Conservation (phyloP, 495 filamentous ascomycete genomes). For the Neurospora sp. region DNA sequence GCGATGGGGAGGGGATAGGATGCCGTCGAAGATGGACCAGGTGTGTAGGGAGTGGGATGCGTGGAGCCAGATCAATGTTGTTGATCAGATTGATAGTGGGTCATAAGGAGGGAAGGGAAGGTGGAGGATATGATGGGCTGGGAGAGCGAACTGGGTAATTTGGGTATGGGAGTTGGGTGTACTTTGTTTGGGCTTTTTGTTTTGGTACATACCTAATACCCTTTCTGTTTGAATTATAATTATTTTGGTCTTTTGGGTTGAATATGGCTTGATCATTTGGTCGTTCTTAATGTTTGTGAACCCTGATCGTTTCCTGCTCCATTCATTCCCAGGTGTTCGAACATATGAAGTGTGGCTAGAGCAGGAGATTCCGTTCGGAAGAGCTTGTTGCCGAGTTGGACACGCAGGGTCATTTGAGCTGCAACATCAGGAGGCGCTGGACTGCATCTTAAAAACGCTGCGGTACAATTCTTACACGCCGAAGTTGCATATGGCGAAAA, state of each 20-base stretch:
- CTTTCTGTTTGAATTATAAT: not conserved
- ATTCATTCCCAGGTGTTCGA: not conserved
- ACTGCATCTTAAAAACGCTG: not conserved
- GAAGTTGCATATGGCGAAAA: not conserved
- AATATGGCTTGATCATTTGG: not conserved
- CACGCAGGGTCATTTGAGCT: not conserved
- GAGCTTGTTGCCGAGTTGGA: not conserved
- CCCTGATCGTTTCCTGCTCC: not conserved
- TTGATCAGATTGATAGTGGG: conserved; percentile 49
- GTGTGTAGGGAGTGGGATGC: conserved; percentile 42
- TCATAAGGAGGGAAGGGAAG: conserved; percentile 17
- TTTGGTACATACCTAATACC: not conserved
- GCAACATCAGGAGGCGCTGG: no score
- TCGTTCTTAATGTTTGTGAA: not conserved
- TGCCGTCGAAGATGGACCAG: conserved; percentile 30
- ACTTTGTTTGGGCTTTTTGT: not conserved
- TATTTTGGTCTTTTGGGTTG: not conserved
- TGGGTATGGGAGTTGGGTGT: not conserved
- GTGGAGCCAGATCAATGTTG: conserved; percentile 34
- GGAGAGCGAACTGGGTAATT: no score
- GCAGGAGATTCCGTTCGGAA: not conserved
- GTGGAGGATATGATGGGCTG: not conserved
- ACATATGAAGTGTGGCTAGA: not conserved
- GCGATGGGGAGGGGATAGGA: conserved; percentile 6
- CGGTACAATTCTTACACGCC: not conserved